Conservation (phyloP, 805 yeast genomes). For the Candida methanosorbosa region DNA sequence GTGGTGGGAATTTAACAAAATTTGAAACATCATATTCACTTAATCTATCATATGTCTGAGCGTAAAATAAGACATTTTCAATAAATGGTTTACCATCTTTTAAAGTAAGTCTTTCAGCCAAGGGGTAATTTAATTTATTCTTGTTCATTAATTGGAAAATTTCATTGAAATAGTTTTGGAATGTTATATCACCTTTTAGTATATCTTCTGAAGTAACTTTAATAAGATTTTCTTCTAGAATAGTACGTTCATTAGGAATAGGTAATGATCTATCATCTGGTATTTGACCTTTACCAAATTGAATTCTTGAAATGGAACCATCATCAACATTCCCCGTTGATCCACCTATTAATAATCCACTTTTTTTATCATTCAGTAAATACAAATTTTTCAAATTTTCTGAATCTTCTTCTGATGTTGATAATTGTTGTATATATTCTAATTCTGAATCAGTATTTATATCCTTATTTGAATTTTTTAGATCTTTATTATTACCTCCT, state of each 20-base stretch:
- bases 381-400: slow-evolving; percentile 16
- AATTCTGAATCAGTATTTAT: no score
- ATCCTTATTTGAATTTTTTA: no score
- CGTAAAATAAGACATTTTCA: slow-evolving; percentile 21
- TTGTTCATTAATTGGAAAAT: slow-evolving; percentile 20
- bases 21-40: slow-evolving; percentile 17
- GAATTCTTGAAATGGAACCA: slow-evolving; percentile 1
- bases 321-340: slow-evolving; percentile 18
- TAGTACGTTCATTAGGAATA: slow-evolving; percentile 15
- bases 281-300: slow-evolving; percentile 11
- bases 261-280: slow-evolving; percentile 21
- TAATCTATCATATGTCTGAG: slow-evolving; percentile 17
- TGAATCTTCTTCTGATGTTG: slow-evolving; percentile 11
- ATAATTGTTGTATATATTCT: no score
- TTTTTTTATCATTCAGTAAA: slow-evolving; percentile 8
- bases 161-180: slow-evolving; percentile 23
- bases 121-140: slow-evolving; percentile 22
- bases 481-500: no score
- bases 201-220: slow-evolving; percentile 20
- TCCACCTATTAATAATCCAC: slow-evolving; percentile 15
- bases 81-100: slow-evolving; percentile 25
- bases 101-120: slow-evolving; percentile 19
- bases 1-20: slow-evolving; percentile 21
- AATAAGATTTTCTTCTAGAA: slow-evolving; percentile 18
- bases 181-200: slow-evolving; percentile 22